Evolutionary conservation across 352 stramenopile species (phyloP), one percentile per base, ranked within the genome.

Genomic region (Globisporangium apiculatum): DNA sequence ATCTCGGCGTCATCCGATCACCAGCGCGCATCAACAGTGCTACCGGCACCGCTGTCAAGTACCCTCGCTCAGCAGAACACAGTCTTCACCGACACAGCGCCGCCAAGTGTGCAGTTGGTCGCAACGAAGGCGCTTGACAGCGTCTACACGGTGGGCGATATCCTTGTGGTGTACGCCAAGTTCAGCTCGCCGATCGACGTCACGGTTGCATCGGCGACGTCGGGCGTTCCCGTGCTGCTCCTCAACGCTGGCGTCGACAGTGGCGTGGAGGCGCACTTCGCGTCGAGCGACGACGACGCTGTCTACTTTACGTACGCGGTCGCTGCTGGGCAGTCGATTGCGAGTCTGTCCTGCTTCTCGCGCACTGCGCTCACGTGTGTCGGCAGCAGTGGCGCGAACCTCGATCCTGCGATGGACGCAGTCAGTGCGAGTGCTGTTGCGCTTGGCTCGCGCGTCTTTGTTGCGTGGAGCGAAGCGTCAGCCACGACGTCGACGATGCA

Each of bases 231-330:
- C 7, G 51, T 48, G 15, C 51, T 92, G 37, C 48, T 78, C 4
- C 58, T 92, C 5, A 75, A 80, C 17, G 57, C 72, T 10, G 75
- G 77, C 7, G 70, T 58, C 4, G 47, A 66, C 12, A 51, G 58
- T 53, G 61, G 64, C 2, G 48, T 67, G 0, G 7, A 49, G 5
- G 57, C 73, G 0, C 60, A 60, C 1, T 71, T 81, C 6, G 56
- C 84, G 35, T 62, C 68, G 35, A 67, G 53, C 6, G 73, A 81
- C 36, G 65, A 73, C 35, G 62, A 79, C 45, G 48, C 60, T 2
- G 47, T 86, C 4, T 92, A 79, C 51, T 90, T 92, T 48, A 65
- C 68, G 2, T 80, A 83, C 14, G 68, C 62, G 0, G 64, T 92
- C 12, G 46, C 51, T 8, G 15, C 43, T 0, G 68, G 71, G 0